phyloP scores from a whole-genome alignment of 768 basidiomycete genomes.

The Fomitopsis pulvina region DNA sequence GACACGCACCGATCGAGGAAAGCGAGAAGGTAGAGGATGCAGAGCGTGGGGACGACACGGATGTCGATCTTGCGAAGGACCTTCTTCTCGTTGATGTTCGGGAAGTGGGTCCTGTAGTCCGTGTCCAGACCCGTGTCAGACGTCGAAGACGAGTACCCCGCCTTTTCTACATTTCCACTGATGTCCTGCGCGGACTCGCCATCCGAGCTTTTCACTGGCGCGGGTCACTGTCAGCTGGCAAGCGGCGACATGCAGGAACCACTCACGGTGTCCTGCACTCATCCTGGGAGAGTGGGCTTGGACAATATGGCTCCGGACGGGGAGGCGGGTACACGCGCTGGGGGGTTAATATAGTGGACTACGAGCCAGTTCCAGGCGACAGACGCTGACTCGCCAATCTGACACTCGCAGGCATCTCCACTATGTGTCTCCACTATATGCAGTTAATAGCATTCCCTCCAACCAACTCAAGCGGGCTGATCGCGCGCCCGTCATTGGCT shows the following conservation, averaged over 20 bases:
- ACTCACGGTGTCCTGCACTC: slow-evolving; percentile 2
- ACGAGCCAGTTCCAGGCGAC: too few species aligned
- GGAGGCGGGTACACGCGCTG: too few species aligned
- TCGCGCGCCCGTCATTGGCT: too few species aligned
- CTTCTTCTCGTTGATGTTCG: slow-evolving; percentile 21
- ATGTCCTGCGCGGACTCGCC: not conserved
- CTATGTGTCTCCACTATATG: too few species aligned
- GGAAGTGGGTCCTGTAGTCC: slow-evolving; percentile 13
- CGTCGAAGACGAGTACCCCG: not conserved
- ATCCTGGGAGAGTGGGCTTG: too few species aligned
- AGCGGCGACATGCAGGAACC: slow-evolving; percentile 13
- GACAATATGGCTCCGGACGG: too few species aligned
- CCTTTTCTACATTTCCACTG: not conserved
- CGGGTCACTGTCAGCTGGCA: slow-evolving; percentile 9
- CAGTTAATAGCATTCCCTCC: too few species aligned
- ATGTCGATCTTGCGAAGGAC: slow-evolving; percentile 30
- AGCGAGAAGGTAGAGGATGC: slow-evolving; percentile 35
- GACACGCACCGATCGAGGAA: slow-evolving; percentile 30
- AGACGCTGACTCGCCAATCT: too few species aligned
- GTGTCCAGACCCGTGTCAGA: not conserved
- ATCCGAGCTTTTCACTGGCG: not conserved
- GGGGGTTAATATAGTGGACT: too few species aligned
- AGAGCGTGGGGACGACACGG: slow-evolving; percentile 34
- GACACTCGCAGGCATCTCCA: too few species aligned
- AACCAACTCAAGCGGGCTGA: too few species aligned